phyloP scores from a whole-genome alignment of 495 filamentous ascomycete genomes.

The Thermochaetoides thermophila region DNA sequence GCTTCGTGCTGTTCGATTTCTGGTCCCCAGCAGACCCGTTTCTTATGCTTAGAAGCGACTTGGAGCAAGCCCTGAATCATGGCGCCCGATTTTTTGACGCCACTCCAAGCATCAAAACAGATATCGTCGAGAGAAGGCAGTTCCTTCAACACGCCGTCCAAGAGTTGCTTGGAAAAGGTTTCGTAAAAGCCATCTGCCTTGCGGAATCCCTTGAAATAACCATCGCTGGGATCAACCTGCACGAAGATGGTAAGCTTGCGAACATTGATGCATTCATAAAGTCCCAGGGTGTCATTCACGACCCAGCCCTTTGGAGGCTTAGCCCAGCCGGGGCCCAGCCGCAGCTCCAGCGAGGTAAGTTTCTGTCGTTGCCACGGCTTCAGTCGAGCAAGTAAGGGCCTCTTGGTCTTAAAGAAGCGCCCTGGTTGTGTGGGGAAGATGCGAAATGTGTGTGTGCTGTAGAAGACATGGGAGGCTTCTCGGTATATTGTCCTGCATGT shows the following conservation, averaged over 20 bases:
- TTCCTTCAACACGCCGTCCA: constrained; percentile 41
- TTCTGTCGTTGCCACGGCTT: constrained; percentile 47
- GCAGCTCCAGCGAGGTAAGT: constrained; percentile 57
- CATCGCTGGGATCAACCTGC: constrained; percentile 62
- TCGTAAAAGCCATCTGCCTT: constrained; percentile 59
- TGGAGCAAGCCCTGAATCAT: constrained; percentile 56
- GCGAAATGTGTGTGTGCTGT: constrained; percentile 59
- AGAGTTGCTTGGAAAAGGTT: constrained; percentile 44
- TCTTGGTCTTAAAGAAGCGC: constrained; percentile 46
- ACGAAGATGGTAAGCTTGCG: constrained; percentile 59
- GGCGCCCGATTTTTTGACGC: constrained; percentile 51
- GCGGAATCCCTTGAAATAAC: constrained; percentile 59
- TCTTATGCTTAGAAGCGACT: constrained; percentile 33
- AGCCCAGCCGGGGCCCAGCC: constrained; percentile 70
- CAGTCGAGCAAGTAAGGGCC: constrained; percentile 49
- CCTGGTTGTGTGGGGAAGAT: constrained; percentile 62
- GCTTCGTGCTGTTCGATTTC: constrained; percentile 50
- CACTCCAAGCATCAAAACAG: constrained; percentile 61
- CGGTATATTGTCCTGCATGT: constrained; percentile 48
- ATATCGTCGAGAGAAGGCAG: constrained; percentile 47
- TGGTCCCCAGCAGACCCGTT: constrained; percentile 52
- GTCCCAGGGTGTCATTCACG: constrained; percentile 48
- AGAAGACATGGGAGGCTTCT: constrained; percentile 63
- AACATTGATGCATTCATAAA: constrained; percentile 46
- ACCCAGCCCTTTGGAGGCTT: constrained; percentile 60